phyloP scores from a whole-genome alignment of 179 eudicot genomes.

The Beta corolliflora region DNA sequence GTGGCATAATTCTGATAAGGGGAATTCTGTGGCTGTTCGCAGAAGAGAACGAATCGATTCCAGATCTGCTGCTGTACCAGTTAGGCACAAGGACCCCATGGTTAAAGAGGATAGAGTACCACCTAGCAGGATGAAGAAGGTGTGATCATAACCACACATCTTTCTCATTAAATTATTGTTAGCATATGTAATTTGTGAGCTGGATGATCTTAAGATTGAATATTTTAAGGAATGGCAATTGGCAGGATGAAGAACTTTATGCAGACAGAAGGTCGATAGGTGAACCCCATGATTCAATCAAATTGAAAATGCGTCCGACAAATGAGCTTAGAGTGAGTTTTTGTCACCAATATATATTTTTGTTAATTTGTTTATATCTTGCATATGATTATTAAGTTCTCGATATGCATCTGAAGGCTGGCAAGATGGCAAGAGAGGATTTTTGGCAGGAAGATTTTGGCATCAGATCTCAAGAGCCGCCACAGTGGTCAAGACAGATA shows the following conservation, averaged over 20 bases:
- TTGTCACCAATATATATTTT: slow-evolving; percentile 1
- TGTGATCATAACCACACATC: slow-evolving; percentile 13
- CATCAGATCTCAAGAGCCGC: slow-evolving; percentile 41
- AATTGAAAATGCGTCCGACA: slow-evolving; percentile 33
- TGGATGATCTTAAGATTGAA: slow-evolving; percentile 10
- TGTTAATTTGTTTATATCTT: background rate
- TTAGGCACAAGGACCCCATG: slow-evolving; percentile 37
- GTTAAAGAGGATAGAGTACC: slow-evolving; percentile 40
- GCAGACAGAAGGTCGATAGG: slow-evolving; percentile 38
- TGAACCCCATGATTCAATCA: slow-evolving; percentile 39
- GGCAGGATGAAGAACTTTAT: slow-evolving; percentile 50
- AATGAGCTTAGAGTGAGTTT: slow-evolving; percentile 52
- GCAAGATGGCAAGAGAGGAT: slow-evolving; percentile 57
- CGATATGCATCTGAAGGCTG: slow-evolving; percentile 40
- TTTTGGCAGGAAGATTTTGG: slow-evolving; percentile 33
- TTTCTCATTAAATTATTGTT: slow-evolving; percentile 2
- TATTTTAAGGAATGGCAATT: slow-evolving; percentile 20
- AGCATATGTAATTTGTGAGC: background rate
- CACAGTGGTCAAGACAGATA: slow-evolving; percentile 45
- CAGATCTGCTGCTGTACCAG: slow-evolving; percentile 29
- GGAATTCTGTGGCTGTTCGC: slow-evolving; percentile 31
- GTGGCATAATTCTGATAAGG: slow-evolving; percentile 35
- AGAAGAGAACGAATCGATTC: slow-evolving; percentile 42
- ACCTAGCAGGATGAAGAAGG: slow-evolving; percentile 51
- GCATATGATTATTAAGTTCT: slow-evolving; percentile 8